These are phyloP conservation scores for Leccinum subgranulosum DNA, from an alignment of 768 basidiomycete species.

Conservation along the genomic window DNA sequence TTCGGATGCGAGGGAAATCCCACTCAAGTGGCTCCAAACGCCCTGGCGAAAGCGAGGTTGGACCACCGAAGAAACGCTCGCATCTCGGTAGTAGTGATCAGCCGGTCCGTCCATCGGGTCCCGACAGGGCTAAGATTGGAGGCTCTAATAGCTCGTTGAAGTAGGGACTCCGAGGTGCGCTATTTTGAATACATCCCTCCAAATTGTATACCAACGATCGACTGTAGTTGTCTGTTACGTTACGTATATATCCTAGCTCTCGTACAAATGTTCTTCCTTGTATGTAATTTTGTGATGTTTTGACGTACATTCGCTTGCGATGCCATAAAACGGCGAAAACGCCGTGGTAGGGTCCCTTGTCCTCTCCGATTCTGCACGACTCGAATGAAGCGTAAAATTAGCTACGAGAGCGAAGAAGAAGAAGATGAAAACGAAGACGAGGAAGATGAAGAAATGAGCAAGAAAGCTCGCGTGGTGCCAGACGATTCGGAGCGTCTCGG, in stretches of 20 bases:
- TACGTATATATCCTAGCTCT: background rate
- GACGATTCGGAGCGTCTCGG: background rate
- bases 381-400: background rate
- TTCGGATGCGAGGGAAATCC: background rate
- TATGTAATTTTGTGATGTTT: background rate
- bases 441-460: background rate
- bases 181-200: too few relatives aligned
- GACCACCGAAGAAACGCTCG: background rate
- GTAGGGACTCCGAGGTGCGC: background rate
- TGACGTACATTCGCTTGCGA: background rate
- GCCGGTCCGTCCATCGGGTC: background rate
- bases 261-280: background rate
- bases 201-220: too few relatives aligned
- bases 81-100: background rate
- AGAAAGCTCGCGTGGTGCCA: background rate
- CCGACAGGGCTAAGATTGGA: background rate
- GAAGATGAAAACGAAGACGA: background rate
- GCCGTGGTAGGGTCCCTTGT: background rate
- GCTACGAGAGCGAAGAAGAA: background rate
- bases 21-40: background rate
- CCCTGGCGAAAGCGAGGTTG: background rate
- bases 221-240: background rate
- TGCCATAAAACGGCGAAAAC: background rate
- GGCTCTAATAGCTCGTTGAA: background rate
- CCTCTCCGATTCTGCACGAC: background rate